phyloP scores from a whole-genome alignment of 768 basidiomycete species.

The Leucocoprinus sp. region DNA sequence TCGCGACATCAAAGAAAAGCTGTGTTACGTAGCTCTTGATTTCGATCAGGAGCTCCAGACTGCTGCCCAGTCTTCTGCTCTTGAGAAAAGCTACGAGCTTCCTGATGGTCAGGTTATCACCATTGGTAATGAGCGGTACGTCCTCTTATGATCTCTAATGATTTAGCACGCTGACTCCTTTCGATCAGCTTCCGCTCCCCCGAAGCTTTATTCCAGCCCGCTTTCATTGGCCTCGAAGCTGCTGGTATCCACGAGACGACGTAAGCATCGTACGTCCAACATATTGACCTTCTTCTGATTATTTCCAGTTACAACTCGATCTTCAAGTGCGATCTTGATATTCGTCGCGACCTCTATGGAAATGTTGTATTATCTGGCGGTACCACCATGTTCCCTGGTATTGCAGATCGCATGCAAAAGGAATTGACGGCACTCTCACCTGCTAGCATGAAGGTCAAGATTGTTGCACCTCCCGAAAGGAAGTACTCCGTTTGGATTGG shows the following conservation, averaged over 20 bases:
- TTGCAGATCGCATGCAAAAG: conserved; percentile 94
- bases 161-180: no score
- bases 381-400: conserved; percentile 95
- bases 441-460: conserved; percentile 92
- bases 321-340: conserved; percentile 82
- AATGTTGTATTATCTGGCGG: conserved; percentile 87
- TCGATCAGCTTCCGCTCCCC: conserved; percentile 73
- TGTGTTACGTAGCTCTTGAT: conserved; percentile 91
- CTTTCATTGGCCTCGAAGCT: conserved; percentile 83
- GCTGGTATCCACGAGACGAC: conserved; percentile 91
- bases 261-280: no score
- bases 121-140: conserved; percentile 86
- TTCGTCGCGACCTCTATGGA: conserved; percentile 72
- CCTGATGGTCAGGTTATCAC: conserved; percentile 94
- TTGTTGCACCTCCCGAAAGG: conserved; percentile 87
- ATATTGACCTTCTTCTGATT: not conserved
- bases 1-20: conserved; percentile 95
- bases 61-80: conserved; percentile 78
- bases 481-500: conserved; percentile 97
- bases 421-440: conserved; percentile 81
- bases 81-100: conserved; percentile 91
- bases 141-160: no score
- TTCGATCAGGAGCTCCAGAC: conserved; percentile 92
- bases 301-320: conserved; percentile 61
- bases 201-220: conserved; percentile 91